Conservation (phyloP, 2,329 filamentous ascomycete species). For the Didymella pomorum region DNA sequence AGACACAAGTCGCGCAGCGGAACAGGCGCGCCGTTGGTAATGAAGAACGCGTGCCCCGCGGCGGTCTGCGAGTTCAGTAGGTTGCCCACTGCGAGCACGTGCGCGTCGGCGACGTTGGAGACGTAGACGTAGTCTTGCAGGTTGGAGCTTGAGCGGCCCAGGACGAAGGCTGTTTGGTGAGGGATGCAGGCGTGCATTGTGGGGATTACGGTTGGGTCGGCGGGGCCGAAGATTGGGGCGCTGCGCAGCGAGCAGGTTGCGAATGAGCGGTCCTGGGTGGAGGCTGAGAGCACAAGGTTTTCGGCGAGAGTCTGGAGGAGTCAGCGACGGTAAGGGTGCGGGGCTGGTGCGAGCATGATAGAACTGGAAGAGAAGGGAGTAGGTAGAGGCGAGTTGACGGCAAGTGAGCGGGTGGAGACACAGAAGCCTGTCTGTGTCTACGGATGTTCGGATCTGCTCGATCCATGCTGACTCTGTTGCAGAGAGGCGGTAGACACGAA, state of each 20-base stretch:
- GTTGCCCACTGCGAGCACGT: conserved; percentile 79
- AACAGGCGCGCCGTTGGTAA: conserved; percentile 87
- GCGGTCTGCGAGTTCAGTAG: conserved; percentile 70
- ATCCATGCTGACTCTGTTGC: neutral
- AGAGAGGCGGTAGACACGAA: neutral
- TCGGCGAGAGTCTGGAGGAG: conserved; percentile 74
- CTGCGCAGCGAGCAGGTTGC: conserved; percentile 84
- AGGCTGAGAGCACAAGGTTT: conserved; percentile 78
- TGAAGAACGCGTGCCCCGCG: conserved; percentile 82
- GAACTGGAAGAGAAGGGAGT: neutral
- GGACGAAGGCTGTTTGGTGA: conserved; percentile 76
- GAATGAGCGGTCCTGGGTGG: conserved; percentile 64
- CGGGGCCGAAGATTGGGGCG: conserved; percentile 89
- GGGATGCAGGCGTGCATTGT: conserved; percentile 77
- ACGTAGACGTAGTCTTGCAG: conserved; percentile 77
- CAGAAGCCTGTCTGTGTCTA: neutral
- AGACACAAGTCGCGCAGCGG: conserved; percentile 92
- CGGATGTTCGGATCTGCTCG: neutral
- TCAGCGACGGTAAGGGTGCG: neutral
- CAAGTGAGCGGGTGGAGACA: neutral
- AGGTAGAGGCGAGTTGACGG: neutral
- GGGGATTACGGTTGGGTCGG: conserved; percentile 78
- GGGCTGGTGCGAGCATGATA: too few relatives aligned
- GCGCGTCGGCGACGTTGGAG: conserved; percentile 75
- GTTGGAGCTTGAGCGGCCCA: conserved; percentile 73